A percentile compares a stretch with the other conserved stretches of the same genome.
These are phyloP conservation scores for Guyanaporus albipodus DNA, from an alignment of 768 basidiomycete genomes.

Conservation along the genomic window DNA sequence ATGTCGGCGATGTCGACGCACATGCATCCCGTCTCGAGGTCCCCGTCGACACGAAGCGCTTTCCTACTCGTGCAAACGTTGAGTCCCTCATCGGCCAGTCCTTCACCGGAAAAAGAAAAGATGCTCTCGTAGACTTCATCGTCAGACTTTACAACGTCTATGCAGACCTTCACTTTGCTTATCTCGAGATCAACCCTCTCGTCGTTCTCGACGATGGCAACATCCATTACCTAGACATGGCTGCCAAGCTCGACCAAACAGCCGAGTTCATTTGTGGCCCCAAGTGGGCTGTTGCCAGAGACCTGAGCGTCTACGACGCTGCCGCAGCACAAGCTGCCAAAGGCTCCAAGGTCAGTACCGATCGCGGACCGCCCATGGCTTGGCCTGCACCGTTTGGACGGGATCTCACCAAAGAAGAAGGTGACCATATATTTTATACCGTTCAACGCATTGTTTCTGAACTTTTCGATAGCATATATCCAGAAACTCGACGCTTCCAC, in stretches of 20 bases:
- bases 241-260: constrained; percentile 98
- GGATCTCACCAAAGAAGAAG: constrained; percentile 94
- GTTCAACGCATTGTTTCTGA: neutral
- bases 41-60: constrained; percentile 58
- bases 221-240: constrained; percentile 98
- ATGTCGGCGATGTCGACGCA: constrained; percentile 96
- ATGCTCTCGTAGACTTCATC: constrained; percentile 92
- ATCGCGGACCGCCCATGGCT: constrained; percentile 97
- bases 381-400: constrained; percentile 97
- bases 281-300: constrained; percentile 98
- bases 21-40: constrained; percentile 90
- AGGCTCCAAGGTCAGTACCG: constrained; percentile 61
- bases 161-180: constrained; percentile 98
- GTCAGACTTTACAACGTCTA: constrained; percentile 95
- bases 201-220: constrained; percentile 81
- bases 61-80: constrained; percentile 81
- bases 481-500: constrained; percentile 97
- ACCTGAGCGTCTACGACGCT: constrained; percentile 69
- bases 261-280: constrained; percentile 97
- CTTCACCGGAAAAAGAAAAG: constrained; percentile 82
- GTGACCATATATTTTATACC: neutral
- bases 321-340: constrained; percentile 34
- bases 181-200: constrained; percentile 99
- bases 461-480: constrained; percentile 67
- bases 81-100: constrained; percentile 71